These are phyloP conservation scores for Euphorbia tirucalli DNA, from an alignment of 345 rosid genomes.

Conservation along the genomic window DNA sequence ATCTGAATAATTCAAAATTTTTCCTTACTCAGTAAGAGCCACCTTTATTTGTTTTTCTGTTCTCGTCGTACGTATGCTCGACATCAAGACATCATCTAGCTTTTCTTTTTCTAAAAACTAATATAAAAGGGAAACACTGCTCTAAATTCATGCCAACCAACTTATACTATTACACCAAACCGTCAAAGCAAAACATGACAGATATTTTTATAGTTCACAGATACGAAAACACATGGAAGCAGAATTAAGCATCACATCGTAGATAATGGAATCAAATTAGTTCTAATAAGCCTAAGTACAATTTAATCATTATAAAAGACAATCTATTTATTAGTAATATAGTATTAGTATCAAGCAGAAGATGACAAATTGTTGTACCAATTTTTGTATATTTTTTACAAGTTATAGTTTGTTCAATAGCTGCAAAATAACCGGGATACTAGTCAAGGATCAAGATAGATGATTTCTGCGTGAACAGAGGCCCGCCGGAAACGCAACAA, in stretches of 20 bases:
- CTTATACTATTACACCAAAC: no score
- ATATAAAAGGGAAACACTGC: no score
- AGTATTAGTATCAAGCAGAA: not conserved
- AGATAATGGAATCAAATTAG: no score
- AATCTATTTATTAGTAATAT: no score
- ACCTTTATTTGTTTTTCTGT: no score
- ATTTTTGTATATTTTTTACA: not conserved
- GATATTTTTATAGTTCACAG: not conserved
- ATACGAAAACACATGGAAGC: no score
- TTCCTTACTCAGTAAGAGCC: no score
- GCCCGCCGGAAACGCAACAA: slow-evolving; percentile 57
- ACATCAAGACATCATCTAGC: not conserved
- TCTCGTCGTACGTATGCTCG: no score
- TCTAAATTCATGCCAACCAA: not conserved
- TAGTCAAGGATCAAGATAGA: slow-evolving; percentile 48
- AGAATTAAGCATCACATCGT: no score
- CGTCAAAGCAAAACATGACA: not conserved
- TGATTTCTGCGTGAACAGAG: slow-evolving; percentile 49
- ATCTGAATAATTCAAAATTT: not conserved
- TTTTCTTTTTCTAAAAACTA: not conserved
- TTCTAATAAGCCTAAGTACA: no score
- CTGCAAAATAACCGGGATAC: not conserved
- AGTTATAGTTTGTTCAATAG: not conserved
- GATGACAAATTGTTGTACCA: not conserved
- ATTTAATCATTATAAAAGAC: not conserved